These are phyloP conservation scores for Talaromyces sp. DNA, from an alignment of 2,329 filamentous ascomycete genomes.

Conservation along the genomic window DNA sequence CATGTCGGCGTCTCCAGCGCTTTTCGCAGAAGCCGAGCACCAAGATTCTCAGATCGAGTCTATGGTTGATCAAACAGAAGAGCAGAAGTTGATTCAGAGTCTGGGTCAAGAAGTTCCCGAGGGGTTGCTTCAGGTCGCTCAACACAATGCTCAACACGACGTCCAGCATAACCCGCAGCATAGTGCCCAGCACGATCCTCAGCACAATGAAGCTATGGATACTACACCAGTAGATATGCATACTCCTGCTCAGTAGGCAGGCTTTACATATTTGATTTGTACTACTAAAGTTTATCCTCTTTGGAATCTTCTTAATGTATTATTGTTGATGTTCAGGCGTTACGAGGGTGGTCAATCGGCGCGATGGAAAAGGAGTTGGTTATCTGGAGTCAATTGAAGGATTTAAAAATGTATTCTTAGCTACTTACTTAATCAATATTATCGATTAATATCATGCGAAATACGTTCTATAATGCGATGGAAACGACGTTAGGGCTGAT, in stretches of 20 bases:
- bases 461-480: neutral
- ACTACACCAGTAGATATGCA: conserved; percentile 32
- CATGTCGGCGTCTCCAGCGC: conserved; percentile 38
- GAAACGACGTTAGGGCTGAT: neutral
- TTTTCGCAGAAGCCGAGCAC: conserved; percentile 31
- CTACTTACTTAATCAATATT: neutral
- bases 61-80: conserved; percentile 39
- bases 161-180: neutral
- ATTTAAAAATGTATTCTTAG: neutral
- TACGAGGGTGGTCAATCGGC: neutral
- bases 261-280: neutral
- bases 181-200: neutral
- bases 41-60: conserved; percentile 20
- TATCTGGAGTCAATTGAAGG: neutral
- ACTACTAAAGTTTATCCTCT: neutral
- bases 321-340: neutral
- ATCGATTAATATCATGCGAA: neutral
- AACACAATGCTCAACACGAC: conserved; percentile 16
- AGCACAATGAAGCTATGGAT: conserved; percentile 28
- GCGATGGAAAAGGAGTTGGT: neutral
- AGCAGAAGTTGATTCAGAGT: conserved; percentile 45
- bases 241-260: conserved; percentile 17
- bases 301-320: neutral
- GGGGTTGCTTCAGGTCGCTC: conserved; percentile 33
- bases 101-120: conserved; percentile 42